These are phyloP conservation scores for Ulmus americana DNA, from an alignment of 331 rosid genomes.

Conservation along the genomic window DNA sequence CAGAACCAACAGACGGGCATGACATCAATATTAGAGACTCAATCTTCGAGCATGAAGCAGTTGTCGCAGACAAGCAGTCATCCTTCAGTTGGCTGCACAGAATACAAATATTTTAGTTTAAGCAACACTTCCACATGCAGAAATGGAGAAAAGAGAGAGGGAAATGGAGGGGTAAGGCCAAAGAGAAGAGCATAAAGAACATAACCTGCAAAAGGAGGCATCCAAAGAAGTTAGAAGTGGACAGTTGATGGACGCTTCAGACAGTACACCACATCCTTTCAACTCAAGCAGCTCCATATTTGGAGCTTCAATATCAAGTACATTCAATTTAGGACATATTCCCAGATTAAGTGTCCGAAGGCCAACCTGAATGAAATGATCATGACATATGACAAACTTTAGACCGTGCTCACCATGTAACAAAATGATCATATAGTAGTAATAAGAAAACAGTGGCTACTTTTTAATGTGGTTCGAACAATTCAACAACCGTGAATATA, in stretches of 20 bases:
- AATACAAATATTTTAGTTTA: slow-evolving; percentile 22
- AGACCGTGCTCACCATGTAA: slow-evolving; percentile 2
- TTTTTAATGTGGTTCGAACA: background rate
- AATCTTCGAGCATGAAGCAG: slow-evolving; percentile 72
- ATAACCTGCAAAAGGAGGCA: slow-evolving; percentile 96
- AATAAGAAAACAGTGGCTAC: background rate
- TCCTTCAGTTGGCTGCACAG: slow-evolving; percentile 75
- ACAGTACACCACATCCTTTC: slow-evolving; percentile 92
- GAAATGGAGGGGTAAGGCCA: background rate
- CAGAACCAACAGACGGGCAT: slow-evolving; percentile 78
- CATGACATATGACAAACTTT: too few relatives aligned
- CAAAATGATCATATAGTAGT: background rate
- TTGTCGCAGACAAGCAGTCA: slow-evolving; percentile 84
- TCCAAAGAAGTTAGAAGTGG: slow-evolving; percentile 87
- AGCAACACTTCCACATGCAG: background rate
- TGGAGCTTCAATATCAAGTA: slow-evolving; percentile 64
- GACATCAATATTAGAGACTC: slow-evolving; percentile 95
- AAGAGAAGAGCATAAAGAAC: slow-evolving; percentile 9
- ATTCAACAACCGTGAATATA: background rate
- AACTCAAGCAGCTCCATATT: slow-evolving; percentile 79
- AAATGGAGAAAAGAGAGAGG: background rate
- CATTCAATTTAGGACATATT: slow-evolving; percentile 85
- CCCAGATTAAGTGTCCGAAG: slow-evolving; percentile 86
- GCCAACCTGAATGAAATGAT: slow-evolving; percentile 54
- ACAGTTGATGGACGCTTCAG: slow-evolving; percentile 83